A percentile compares a stretch with the other conserved stretches of the same genome.
Evolutionary conservation across 805 yeast genomes (phyloP).

Genomic region (Cyberlindnera xishuangbannaensis): DNA sequence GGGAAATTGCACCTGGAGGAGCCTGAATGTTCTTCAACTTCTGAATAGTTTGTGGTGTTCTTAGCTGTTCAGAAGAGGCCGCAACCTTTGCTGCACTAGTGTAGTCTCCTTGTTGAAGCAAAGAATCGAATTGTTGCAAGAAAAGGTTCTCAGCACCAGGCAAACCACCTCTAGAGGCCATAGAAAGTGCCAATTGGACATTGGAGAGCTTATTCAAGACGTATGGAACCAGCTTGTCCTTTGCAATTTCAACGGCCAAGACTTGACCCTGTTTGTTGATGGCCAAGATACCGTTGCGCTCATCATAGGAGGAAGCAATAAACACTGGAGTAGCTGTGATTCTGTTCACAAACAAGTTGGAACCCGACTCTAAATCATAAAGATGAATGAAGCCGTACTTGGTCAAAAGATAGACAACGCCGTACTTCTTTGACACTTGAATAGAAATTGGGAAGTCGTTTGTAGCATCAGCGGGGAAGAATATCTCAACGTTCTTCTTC

Average conservation of each 20-base stretch:
- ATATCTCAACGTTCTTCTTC: conserved; percentile 88
- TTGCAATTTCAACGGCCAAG: conserved; percentile 82
- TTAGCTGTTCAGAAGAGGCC: conserved; percentile 85
- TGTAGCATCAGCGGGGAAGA: conserved; percentile 94
- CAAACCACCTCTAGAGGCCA: conserved; percentile 93
- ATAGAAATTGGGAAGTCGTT: conserved; percentile 95
- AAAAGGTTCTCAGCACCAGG: conserved; percentile 96
- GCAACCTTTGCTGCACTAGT: conserved; percentile 94
- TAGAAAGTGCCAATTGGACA: conserved; percentile 76
- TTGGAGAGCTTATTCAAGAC: conserved; percentile 81
- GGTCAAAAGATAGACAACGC: conserved; percentile 83
- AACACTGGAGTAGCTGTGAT: conserved; percentile 94
- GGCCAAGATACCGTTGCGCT: conserved; percentile 80
- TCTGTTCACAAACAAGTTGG: conserved; percentile 90
- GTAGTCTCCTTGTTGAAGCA: conserved; percentile 80
- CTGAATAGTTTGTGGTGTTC: conserved; percentile 92
- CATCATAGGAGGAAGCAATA: conserved; percentile 71
- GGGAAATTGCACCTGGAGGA: conserved; percentile 91
- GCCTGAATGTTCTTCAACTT: conserved; percentile 87
- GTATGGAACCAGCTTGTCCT: conserved; percentile 82
- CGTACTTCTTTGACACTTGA: conserved; percentile 79
- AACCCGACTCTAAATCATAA: conserved; percentile 89
- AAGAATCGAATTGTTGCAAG: conserved; percentile 83
- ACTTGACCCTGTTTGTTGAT: conserved; percentile 96
- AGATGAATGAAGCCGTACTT: conserved; percentile 95